These are phyloP conservation scores for Blastocladiella emersonii DNA, from an alignment of 371 early-diverging fungal genomes.

Conservation along the genomic window DNA sequence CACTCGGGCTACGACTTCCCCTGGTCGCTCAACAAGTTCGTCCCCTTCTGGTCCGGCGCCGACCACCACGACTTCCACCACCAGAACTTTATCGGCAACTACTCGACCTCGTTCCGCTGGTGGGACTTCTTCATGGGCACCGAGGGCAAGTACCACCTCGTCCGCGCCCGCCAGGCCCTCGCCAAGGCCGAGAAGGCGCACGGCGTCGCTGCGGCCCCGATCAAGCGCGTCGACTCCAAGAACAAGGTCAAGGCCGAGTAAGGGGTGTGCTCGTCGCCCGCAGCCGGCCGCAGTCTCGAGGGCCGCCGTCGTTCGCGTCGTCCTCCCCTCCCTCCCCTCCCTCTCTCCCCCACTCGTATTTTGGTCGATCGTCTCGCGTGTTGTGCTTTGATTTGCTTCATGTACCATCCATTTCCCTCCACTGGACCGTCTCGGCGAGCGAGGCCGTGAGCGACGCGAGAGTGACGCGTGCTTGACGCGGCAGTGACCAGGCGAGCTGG, in stretches of 20 bases:
- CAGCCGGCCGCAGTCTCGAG: too few species aligned
- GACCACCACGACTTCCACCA: slow-evolving; percentile 81
- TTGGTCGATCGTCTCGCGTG: too few species aligned
- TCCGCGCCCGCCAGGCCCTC: neutral
- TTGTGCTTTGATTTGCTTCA: too few species aligned
- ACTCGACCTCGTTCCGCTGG: slow-evolving; percentile 63
- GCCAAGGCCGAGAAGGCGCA: neutral
- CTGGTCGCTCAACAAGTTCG: slow-evolving; percentile 59
- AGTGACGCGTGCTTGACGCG: too few species aligned
- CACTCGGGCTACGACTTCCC: slow-evolving; percentile 94
- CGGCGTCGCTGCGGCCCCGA: too few species aligned
- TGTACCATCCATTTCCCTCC: too few species aligned
- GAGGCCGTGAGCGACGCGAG: too few species aligned
- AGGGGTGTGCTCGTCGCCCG: neutral
- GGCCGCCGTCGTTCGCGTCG: too few species aligned
- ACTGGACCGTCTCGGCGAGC: too few species aligned
- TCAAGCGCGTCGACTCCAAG: slow-evolving; percentile 1
- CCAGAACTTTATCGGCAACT: slow-evolving; percentile 66
- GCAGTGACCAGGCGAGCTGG: too few species aligned
- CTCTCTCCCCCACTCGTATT: too few species aligned
- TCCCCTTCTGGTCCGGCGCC: slow-evolving; percentile 51
- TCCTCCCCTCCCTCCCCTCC: too few species aligned
- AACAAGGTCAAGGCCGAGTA: neutral
- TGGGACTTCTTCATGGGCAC: slow-evolving; percentile 73
- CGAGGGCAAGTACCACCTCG: slow-evolving; percentile 48